Percentiles rank a stretch among this genome's conserved stretches.
These are phyloP conservation scores for Neofusicoccum kwambonambiense DNA, from an alignment of 2,329 filamentous ascomycete species.

Conservation along the genomic window DNA sequence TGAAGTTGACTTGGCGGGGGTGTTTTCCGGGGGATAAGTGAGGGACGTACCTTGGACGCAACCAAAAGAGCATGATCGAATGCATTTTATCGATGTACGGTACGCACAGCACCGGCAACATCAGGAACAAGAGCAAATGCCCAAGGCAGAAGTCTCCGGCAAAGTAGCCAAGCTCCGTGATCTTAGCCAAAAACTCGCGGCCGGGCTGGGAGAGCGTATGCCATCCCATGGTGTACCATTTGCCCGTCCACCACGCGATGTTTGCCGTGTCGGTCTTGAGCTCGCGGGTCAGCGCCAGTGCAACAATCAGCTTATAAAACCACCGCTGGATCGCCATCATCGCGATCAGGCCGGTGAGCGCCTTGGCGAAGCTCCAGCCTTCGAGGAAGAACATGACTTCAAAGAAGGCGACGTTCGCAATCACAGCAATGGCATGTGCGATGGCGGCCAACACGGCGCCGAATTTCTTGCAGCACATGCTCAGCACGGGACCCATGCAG, in stretches of 20 bases:
- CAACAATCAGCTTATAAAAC: conserved; percentile 90
- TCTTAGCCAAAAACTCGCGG: conserved; percentile 97
- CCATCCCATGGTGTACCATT: conserved; percentile 99
- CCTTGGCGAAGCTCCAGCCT: conserved; percentile 78
- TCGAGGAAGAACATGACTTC: conserved; percentile 95
- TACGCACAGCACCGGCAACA: conserved; percentile 79
- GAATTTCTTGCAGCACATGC: conserved; percentile 99
- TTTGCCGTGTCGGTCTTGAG: conserved; percentile 95
- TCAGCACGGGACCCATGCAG: conserved; percentile 91
- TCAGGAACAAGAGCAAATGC: conserved; percentile 85
- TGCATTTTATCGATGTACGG: conserved; percentile 93
- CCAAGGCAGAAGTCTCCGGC: conserved; percentile 91
- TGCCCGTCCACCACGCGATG: conserved; percentile 99
- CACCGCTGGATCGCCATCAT: conserved; percentile 88
- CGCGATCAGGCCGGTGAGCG: conserved; percentile 86
- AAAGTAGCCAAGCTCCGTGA: conserved; percentile 95
- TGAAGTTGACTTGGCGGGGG: too few relatives aligned
- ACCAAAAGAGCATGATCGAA: conserved; percentile 98
- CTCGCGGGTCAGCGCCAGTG: conserved; percentile 82
- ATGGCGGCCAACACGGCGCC: conserved; percentile 91
- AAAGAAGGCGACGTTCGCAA: conserved; percentile 85
- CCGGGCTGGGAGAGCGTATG: conserved; percentile 92
- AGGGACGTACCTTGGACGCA: conserved; percentile 84
- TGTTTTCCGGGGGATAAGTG: not conserved
- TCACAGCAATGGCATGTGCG: conserved; percentile 82